These are phyloP conservation scores for Anacardium occidentale DNA, from an alignment of 345 rosid species.

Conservation along the genomic window DNA sequence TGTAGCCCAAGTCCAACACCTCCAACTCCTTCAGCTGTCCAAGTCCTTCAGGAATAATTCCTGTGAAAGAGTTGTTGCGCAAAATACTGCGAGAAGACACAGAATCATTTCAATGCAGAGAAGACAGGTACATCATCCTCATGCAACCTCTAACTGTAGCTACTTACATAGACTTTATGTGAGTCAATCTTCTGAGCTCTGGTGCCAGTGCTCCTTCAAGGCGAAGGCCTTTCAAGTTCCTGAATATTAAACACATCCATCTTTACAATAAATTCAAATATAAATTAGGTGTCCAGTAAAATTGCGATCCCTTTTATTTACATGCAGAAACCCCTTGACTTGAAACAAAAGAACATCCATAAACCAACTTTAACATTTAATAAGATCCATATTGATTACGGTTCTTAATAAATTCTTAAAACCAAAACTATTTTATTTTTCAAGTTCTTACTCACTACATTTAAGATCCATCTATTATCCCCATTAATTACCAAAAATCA, in stretches of 20 bases:
- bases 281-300: not conserved
- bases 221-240: conserved; percentile 64
- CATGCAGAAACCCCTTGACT: not conserved
- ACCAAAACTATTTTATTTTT: not conserved
- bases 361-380: not conserved
- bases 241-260: conserved; percentile 24
- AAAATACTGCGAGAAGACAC: conserved; percentile 36
- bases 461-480: not conserved
- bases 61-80: conserved; percentile 67
- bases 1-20: conserved; percentile 63
- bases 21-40: conserved; percentile 57
- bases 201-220: conserved; percentile 61
- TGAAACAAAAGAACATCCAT: not conserved
- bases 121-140: not conserved
- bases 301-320: not conserved
- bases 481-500: not conserved
- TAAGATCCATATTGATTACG: not conserved
- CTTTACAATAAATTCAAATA: conserved; percentile 12
- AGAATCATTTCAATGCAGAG: not conserved
- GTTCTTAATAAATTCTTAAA: not conserved
- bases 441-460: not conserved
- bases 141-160: conserved; percentile 10
- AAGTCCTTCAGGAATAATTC: conserved; percentile 52
- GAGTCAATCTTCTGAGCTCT: conserved; percentile 47
- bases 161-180: conserved; percentile 64